phyloP scores from a whole-genome alignment of 2,329 filamentous ascomycete genomes.

The Diaporthe citriasiana region DNA sequence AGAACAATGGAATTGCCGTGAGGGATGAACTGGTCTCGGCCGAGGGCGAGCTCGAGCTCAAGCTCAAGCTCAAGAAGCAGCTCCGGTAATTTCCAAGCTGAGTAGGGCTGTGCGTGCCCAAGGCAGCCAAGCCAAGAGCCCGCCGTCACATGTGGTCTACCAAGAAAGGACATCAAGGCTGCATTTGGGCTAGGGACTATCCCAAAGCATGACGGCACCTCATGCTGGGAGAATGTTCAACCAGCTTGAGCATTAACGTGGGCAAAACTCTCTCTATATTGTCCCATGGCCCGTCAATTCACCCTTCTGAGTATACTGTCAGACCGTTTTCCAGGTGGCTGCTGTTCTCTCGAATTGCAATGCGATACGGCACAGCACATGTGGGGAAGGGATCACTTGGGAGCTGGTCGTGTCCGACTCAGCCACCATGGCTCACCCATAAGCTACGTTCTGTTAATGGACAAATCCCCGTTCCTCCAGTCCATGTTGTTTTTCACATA shows the following conservation, averaged over 20 bases:
- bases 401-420: slow-evolving; percentile 13
- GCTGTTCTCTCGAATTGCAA: not conserved
- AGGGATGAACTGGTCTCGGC: not conserved
- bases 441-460: slow-evolving; percentile 7
- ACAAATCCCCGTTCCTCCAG: not conserved
- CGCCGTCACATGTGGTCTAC: not conserved
- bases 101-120: slow-evolving; percentile 25
- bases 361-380: not conserved
- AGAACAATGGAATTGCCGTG: slow-evolving; percentile 28
- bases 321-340: not conserved
- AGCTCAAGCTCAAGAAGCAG: slow-evolving; percentile 8
- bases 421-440: slow-evolving; percentile 16
- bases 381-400: not conserved
- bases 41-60: slow-evolving; percentile 1
- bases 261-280: not conserved
- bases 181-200: slow-evolving; percentile 13
- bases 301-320: not conserved
- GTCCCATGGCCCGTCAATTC: not conserved
- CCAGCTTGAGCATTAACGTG: not conserved
- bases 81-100: not conserved
- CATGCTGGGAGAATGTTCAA: not conserved
- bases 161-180: not conserved
- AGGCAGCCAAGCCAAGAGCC: slow-evolving; percentile 1
- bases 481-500: not conserved
- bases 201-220: slow-evolving; percentile 11